Percentiles rank a stretch among this genome's conserved stretches.
These are phyloP conservation scores for Colletotrichum eremochloae DNA, from an alignment of 2,329 filamentous ascomycete species.

Conservation along the genomic window DNA sequence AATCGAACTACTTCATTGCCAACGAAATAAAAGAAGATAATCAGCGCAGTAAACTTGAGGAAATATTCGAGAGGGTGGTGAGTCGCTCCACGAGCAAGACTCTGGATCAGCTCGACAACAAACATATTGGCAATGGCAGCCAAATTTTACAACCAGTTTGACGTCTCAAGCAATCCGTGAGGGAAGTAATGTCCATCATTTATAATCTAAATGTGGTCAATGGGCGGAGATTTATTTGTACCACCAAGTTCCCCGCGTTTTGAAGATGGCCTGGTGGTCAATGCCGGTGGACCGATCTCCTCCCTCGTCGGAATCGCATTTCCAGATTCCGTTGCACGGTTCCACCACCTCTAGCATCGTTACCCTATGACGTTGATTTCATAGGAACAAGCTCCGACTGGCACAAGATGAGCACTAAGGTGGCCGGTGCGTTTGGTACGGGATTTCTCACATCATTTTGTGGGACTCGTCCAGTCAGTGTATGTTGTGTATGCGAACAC, in stretches of 20 bases:
- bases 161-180: too few species aligned
- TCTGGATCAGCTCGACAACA: conserved; percentile 46
- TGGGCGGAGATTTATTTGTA: not conserved
- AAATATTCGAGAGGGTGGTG: conserved; percentile 45
- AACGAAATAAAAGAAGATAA: conserved; percentile 59
- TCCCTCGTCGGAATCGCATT: not conserved
- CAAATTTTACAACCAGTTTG: not conserved
- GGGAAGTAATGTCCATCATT: not conserved
- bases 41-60: not conserved
- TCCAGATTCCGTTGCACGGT: conserved; percentile 3
- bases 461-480: not conserved
- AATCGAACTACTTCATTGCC: conserved; percentile 62
- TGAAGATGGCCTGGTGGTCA: not conserved
- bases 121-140: conserved; percentile 43
- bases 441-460: not conserved
- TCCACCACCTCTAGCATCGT: not conserved
- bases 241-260: conserved; percentile 3
- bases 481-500: not conserved
- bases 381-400: too few species aligned
- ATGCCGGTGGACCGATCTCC: not conserved
- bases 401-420: not conserved
- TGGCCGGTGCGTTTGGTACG: not conserved
- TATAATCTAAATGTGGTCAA: conserved; percentile 5
- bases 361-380: not conserved
- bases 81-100: conserved; percentile 40